A percentile compares a stretch with the other conserved stretches of the same genome.
These are phyloP conservation scores for Talaromyces sp. DNA, from an alignment of 2,329 filamentous ascomycete genomes.

Conservation along the genomic window DNA sequence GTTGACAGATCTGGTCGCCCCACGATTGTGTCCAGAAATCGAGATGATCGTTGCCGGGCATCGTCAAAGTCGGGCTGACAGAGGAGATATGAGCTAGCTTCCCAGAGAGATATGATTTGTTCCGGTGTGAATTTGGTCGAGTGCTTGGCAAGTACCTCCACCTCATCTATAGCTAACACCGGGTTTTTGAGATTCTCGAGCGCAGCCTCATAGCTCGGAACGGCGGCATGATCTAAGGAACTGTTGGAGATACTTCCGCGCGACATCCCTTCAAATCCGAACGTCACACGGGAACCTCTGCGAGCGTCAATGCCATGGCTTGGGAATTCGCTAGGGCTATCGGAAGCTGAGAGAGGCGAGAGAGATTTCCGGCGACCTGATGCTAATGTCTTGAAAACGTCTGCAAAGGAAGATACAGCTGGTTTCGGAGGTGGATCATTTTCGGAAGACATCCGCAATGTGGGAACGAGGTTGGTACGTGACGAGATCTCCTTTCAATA, in stretches of 20 bases:
- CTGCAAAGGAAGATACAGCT: slow-evolving; percentile 39
- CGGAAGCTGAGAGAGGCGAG: slow-evolving; percentile 33
- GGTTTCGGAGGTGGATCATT: slow-evolving; percentile 37
- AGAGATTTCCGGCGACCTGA: slow-evolving; percentile 38
- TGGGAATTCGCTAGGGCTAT: slow-evolving; percentile 29
- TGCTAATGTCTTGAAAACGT: slow-evolving; percentile 44
- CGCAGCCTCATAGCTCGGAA: slow-evolving; percentile 38
- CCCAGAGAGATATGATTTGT: slow-evolving; percentile 40
- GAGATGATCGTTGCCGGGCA: slow-evolving; percentile 34
- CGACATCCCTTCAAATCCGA: slow-evolving; percentile 42
- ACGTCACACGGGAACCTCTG: slow-evolving; percentile 29
- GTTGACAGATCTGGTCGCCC: slow-evolving; percentile 39
- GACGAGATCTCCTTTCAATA: slow-evolving; percentile 7
- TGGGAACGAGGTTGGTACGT: slow-evolving; percentile 15
- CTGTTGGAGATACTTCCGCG: slow-evolving; percentile 37
- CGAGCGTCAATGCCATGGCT: slow-evolving; percentile 32
- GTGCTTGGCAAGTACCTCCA: slow-evolving; percentile 32
- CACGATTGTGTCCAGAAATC: slow-evolving; percentile 36
- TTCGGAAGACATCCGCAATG: slow-evolving; percentile 42
- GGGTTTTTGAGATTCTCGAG: slow-evolving; percentile 33
- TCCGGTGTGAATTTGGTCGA: slow-evolving; percentile 38
- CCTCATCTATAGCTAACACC: slow-evolving; percentile 37
- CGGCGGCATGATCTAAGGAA: slow-evolving; percentile 37
- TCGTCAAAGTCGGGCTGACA: slow-evolving; percentile 34
- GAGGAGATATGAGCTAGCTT: slow-evolving; percentile 37